Conservation (phyloP, 257 asterid genomes). For the Anisodus acutangulus region DNA sequence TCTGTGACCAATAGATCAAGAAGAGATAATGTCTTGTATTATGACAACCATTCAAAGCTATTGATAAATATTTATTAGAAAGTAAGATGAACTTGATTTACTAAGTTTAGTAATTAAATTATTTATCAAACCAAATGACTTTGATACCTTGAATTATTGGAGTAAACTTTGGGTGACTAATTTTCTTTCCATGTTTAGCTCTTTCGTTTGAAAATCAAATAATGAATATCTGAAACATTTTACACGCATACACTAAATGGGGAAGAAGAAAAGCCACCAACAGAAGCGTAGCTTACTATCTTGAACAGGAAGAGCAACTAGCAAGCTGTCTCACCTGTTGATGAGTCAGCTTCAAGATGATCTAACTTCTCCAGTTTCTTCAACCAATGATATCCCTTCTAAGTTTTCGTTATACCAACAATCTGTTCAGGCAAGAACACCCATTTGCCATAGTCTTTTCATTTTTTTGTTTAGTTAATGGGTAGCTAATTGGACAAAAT, state of each 20-base stretch:
- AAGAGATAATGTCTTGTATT: too few species aligned
- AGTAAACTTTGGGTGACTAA: too few species aligned
- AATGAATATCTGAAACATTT: too few species aligned
- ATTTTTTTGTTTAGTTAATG: neutral
- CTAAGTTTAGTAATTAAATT: too few species aligned
- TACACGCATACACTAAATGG: constrained; percentile 42
- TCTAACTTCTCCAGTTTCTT: constrained; percentile 18
- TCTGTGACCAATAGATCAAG: too few species aligned
- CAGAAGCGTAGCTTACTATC: constrained; percentile 66
- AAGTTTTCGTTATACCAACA: constrained; percentile 88
- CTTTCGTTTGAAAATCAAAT: too few species aligned
- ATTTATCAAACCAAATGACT: too few species aligned
- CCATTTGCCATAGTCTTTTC: neutral
- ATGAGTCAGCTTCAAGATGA: constrained; percentile 33
- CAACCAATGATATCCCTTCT: constrained; percentile 55
- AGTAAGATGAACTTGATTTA: too few species aligned
- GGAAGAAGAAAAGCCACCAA: constrained; percentile 66
- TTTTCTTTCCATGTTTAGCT: too few species aligned
- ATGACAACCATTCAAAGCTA: too few species aligned
- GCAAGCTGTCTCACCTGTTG: constrained; percentile 28
- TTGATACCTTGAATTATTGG: too few species aligned
- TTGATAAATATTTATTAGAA: too few species aligned
- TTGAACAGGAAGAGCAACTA: constrained; percentile 42
- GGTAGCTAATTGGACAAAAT: neutral
- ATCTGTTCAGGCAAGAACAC: constrained; percentile 77